Base-by-base conservation (phyloP, 2,329 filamentous ascomycete genomes). In the Colletotrichum shisoi region DNA sequence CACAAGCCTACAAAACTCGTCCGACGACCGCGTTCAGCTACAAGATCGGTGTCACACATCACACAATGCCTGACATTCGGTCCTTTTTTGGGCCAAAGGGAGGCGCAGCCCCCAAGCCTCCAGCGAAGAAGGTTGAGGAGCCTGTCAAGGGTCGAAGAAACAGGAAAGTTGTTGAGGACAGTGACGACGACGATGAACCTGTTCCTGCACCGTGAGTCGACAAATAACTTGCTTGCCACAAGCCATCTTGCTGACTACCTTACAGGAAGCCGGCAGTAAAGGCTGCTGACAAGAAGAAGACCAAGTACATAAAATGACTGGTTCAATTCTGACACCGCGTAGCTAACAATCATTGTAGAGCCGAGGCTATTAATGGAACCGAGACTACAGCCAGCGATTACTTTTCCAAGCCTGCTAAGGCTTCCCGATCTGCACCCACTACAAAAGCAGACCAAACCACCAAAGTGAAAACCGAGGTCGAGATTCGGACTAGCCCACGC, bases 41-140 rank as follows among this genome's bases (percentile, higher is more conserved):
- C 6, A 17, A 19, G 11, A 1, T 17, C 15, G 2, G 24, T 13
- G 21, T 31, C 42, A 24, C 8, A 48, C 31, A 40, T 34, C 11
- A 65, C 69, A 70, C 71, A 69, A 96, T 97, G 93, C 88, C 93
- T 58, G 94, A 98, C 79, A 98, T 97, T 74, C 87, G 94, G 75
- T 93, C 85, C 73, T 98, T 97, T 80, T 97, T 98, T 81, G 89
- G 90, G 62, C 88, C 91, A 69, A 93, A 93, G 77, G 87, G 87
- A 58, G 84, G 85, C 70, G 82, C 85, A 72, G 80, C 84, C 51
- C 80, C 83, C 54, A 83, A 85, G 72, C 79, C 82, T 42, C 72
- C 78, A 12, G 71, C 79, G 3, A 83, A 82, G 74, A 82, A 84
- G 73, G 75, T 75, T 46, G 81, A 82, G 64, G 79, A 80, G 57